Evolutionary conservation across 2,329 filamentous ascomycete species (phyloP).

Genomic region (Talaromyces sp.): DNA sequence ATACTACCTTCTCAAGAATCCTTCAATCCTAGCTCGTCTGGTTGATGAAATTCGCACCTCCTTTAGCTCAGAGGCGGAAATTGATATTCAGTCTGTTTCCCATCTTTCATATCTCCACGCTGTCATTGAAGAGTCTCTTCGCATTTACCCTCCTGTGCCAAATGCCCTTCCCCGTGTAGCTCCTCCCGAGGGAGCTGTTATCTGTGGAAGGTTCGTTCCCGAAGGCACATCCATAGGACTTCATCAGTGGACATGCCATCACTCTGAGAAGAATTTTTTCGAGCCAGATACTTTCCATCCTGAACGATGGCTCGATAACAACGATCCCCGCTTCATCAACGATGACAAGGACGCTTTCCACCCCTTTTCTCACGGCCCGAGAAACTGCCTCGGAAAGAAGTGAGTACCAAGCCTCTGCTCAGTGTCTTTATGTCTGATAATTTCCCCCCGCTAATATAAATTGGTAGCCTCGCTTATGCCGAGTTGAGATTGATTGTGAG

Average conservation of each 20-base stretch:
- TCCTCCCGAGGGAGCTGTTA: slow-evolving; percentile 2
- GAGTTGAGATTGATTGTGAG: slow-evolving; percentile 46
- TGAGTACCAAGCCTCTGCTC: slow-evolving; percentile 21
- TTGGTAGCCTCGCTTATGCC: slow-evolving; percentile 40
- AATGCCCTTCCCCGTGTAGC: not conserved
- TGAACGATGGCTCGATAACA: slow-evolving; percentile 31
- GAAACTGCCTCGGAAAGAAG: slow-evolving; percentile 50
- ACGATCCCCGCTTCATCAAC: slow-evolving; percentile 24
- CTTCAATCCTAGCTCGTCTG: slow-evolving; percentile 24
- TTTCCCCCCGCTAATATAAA: not conserved
- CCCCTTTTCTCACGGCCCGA: slow-evolving; percentile 45
- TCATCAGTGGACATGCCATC: slow-evolving; percentile 41
- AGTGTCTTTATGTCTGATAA: not conserved
- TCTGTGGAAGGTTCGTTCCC: slow-evolving; percentile 8
- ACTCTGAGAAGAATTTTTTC: slow-evolving; percentile 40
- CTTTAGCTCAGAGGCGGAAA: slow-evolving; percentile 33
- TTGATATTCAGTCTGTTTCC: slow-evolving; percentile 27
- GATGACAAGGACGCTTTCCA: slow-evolving; percentile 44
- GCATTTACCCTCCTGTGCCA: slow-evolving; percentile 34
- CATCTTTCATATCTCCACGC: slow-evolving; percentile 37
- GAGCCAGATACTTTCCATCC: slow-evolving; percentile 43
- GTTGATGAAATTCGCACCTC: slow-evolving; percentile 34
- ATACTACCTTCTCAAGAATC: slow-evolving; percentile 35
- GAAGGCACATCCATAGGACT: slow-evolving; percentile 38
- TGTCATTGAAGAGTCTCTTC: slow-evolving; percentile 37